Percentiles rank a stretch among this genome's conserved stretches.
Evolutionary conservation across 768 basidiomycete genomes (phyloP).

Genomic region (Cyathus striatus): DNA sequence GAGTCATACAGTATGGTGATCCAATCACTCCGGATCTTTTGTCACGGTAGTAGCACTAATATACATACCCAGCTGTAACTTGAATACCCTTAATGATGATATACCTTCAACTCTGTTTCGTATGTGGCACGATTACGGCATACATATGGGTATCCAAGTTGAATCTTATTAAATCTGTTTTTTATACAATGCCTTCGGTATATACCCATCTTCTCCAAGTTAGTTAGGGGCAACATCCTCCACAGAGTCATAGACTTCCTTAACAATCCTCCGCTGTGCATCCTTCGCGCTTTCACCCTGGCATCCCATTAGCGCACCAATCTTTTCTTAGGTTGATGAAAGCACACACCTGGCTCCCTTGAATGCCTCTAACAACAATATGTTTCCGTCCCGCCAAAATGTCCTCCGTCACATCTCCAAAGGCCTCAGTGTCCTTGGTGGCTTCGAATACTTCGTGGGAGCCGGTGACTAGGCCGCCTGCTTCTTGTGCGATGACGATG

Average conservation of each 20-base stretch:
- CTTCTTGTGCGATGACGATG: constrained; percentile 85
- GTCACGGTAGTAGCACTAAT: no score
- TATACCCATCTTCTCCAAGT: no score
- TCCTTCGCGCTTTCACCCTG: constrained; percentile 60
- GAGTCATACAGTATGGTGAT: no score
- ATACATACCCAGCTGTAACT: no score
- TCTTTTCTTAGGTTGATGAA: background rate
- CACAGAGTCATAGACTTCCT: constrained; percentile 83
- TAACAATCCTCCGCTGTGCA: constrained; percentile 75
- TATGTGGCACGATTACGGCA: no score
- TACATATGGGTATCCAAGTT: no score
- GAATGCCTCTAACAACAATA: constrained; percentile 69
- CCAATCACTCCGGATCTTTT: no score
- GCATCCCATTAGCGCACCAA: background rate
- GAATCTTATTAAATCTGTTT: background rate
- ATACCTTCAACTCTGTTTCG: no score
- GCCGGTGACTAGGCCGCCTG: constrained; percentile 78
- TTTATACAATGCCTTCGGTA: background rate
- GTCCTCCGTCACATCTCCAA: constrained; percentile 63
- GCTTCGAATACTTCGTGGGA: constrained; percentile 44
- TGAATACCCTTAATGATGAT: no score
- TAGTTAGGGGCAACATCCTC: constrained; percentile 61
- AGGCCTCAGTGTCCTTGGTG: constrained; percentile 27
- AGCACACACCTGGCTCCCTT: constrained; percentile 49
- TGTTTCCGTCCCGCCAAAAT: constrained; percentile 78